Evolutionary conservation across 371 early-diverging fungal genomes (phyloP).

Genomic region (Mortierella sp.): DNA sequence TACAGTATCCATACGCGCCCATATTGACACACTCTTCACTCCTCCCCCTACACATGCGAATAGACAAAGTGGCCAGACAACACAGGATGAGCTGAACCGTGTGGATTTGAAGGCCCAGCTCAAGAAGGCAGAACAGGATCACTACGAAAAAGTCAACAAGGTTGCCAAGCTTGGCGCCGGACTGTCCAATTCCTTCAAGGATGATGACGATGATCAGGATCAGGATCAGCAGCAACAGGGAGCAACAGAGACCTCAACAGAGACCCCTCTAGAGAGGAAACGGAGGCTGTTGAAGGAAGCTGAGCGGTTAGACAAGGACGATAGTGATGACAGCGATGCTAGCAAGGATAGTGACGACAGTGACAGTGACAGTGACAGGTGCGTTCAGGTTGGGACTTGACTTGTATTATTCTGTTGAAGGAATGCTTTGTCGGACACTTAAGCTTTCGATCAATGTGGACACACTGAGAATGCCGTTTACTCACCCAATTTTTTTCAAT

Average conservation of each 20-base stretch:
- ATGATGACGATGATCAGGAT: constrained; percentile 47
- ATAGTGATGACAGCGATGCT: constrained; percentile 68
- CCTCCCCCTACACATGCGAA: neutral
- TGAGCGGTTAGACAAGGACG: constrained; percentile 73
- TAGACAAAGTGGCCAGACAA: constrained; percentile 87
- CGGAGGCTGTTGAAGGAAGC: constrained; percentile 52
- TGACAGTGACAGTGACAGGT: constrained; percentile 49
- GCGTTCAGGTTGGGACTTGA: neutral
- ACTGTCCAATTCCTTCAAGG: constrained; percentile 45
- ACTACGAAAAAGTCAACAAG: constrained; percentile 66
- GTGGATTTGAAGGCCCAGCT: constrained; percentile 78
- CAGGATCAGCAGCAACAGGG: constrained; percentile 29
- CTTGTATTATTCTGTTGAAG: constrained; percentile 1
- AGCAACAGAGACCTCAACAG: constrained; percentile 20
- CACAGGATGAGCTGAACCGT: constrained; percentile 73
- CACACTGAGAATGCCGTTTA: neutral
- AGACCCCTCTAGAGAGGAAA: constrained; percentile 61
- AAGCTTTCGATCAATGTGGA: neutral
- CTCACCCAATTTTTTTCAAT: neutral
- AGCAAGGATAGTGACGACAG: constrained; percentile 45
- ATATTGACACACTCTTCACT: neutral
- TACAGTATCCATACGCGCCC: neutral
- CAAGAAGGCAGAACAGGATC: constrained; percentile 76
- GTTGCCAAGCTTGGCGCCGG: constrained; percentile 31
- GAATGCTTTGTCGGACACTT: neutral